Base-by-base conservation (phyloP, 768 basidiomycete genomes). In the Chalciporus pseudorubinellus region DNA sequence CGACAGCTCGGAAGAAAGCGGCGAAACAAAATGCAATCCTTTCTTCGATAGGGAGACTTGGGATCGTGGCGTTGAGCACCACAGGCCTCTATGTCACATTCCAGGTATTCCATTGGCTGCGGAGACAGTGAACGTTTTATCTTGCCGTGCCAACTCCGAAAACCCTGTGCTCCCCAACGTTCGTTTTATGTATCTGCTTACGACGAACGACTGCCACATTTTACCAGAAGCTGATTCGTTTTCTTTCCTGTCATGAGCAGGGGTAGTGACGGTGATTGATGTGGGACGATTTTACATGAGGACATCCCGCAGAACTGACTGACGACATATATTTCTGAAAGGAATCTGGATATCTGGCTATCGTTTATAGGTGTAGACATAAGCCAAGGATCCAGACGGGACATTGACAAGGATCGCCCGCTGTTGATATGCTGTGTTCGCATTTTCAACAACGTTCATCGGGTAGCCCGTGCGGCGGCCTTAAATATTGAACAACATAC, bases 1-100 rank as follows among this genome's bases (percentile, higher is more conserved):
- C 85, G 50, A 84, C 83, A 44, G 95, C 87, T 19, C 80, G 81
- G 66, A 77, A 74, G 64, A 85, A 83, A 68, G 87, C 87, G 50
- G 75, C 70, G 54, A 72, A 77, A 65, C 95, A 99, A 72, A 73
- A 78, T n/a, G 68, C 65, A 26, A 76, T 90, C 47, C 72, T 98
- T 54, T 67, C 72, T 46, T 64, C 69, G 44, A 63, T 77, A 13
- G 79, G 77, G 20, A 78, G 79, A 75, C 63, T 74, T 59, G 79
- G 78, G 47, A 70, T 76, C 53, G 68, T 67, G 41, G 58, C 73
- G 48, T 55, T 79, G 57, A 75, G 77, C 39, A 70, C 70, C 59
- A 70, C 68, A 52, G 77, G 72, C 43, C 59, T 78, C 57, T 78
- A 75, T 55, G 50, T 48, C 40, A 50, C 51, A 3, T 43, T 67